Base-by-base conservation (phyloP, 306 rosid species). In the Vicia faba region DNA sequence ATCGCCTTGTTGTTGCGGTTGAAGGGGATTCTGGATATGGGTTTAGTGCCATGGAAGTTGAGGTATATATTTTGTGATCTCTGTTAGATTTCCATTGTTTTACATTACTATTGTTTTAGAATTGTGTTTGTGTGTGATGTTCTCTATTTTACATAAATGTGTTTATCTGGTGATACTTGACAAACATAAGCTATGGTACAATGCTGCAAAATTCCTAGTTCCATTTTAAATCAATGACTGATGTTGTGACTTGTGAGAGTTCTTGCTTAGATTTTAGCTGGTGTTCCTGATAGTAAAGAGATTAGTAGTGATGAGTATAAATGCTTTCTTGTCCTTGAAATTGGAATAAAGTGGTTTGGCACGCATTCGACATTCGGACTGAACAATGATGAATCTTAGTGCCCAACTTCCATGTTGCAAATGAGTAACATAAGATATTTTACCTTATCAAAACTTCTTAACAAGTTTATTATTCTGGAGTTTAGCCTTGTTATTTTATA, bases 1-100 rank as follows among this genome's bases (percentile, higher is more conserved):
- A 36, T 40, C 85, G 99, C 51, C 93, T 93, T 29, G 96, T 93
- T 0, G 95, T 93, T 56, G 97, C 92, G 0, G 95, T 89, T 48
- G 99, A 93, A 79, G 99, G 99, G 19, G 97, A 93, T 80, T 93
- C 99, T 69, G 99, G 92, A 70, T 90, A 90, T 23, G 96, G 96
- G 28, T 93, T 93, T 55, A 93, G 99, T 53, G 99, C 95, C 23
- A 86, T 93, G 63, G 99, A 93, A 93, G 99, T 93, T 79, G 99
- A 93, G 99, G 99, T 93, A 82, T 70, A 57, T 4, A 33, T 58
- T 35, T 59, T 60, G 4, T 23, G 29, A 36, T 26, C 33, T 38
- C 9, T 33, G 1, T 29, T 50, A 50, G 39, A 23, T 49, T 36
- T 7, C 7, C 50, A 23, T 8, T 16, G 4, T 48, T 35, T 70